These are phyloP conservation scores for Coriolopsis trogii DNA, from an alignment of 1,284 basidiomycete genomes.

Conservation along the genomic window DNA sequence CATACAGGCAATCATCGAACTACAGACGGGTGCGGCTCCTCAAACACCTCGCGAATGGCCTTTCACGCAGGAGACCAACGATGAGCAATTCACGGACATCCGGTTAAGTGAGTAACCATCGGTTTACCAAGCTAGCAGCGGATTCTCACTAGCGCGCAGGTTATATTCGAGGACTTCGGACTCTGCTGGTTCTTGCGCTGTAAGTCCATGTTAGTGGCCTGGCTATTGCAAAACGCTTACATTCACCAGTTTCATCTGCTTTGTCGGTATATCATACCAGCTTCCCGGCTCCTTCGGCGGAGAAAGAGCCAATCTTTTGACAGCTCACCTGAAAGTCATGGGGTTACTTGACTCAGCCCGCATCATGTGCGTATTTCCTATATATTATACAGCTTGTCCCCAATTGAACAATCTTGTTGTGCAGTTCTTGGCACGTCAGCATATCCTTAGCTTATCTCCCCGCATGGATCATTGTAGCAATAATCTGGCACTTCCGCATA, in stretches of 20 bases:
- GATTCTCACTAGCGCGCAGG: constrained; percentile 40
- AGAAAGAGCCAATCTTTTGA: constrained; percentile 63
- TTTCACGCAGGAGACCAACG: constrained; percentile 68
- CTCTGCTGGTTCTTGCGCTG: constrained; percentile 67
- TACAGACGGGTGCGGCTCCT: constrained; percentile 55
- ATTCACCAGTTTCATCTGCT: constrained; percentile 59
- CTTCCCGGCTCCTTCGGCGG: constrained; percentile 67
- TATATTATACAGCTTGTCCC: neutral
- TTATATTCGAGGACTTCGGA: constrained; percentile 61
- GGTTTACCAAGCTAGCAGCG: neutral
- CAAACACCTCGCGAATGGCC: constrained; percentile 71
- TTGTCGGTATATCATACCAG: constrained; percentile 72
- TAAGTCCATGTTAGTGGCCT: constrained; percentile 31
- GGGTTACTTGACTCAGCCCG: constrained; percentile 69
- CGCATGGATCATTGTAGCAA: constrained; percentile 66
- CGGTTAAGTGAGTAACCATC: constrained; percentile 53
- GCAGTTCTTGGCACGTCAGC: constrained; percentile 69
- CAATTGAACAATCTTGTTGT: neutral
- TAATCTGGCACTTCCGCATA: constrained; percentile 66
- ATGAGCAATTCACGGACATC: constrained; percentile 54
- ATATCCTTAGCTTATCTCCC: constrained; percentile 59
- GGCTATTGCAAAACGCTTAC: neutral
- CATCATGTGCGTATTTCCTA: constrained; percentile 48
- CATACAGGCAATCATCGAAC: constrained; percentile 65
- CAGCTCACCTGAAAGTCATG: constrained; percentile 75